These are phyloP conservation scores for Paramecium caudatum DNA, from an alignment of 73 alveolate genomes.

Conservation along the genomic window DNA sequence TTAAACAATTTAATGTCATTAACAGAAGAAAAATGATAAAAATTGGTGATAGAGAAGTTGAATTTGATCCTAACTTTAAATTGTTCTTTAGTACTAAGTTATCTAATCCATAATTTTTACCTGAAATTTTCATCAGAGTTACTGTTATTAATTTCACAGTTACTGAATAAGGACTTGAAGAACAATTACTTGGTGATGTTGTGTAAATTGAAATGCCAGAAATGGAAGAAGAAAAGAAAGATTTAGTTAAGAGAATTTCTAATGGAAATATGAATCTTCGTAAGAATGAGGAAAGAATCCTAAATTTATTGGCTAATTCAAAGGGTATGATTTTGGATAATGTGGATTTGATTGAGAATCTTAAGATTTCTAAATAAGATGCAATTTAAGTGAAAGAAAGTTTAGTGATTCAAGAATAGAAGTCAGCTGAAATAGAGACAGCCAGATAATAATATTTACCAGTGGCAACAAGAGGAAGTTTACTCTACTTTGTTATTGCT, in stretches of 20 bases:
- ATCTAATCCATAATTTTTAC: constrained; percentile 95
- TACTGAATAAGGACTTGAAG: constrained; percentile 96
- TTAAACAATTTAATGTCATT: constrained; percentile 79
- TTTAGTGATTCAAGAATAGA: constrained; percentile 88
- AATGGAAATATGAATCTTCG: constrained; percentile 89
- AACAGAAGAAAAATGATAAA: constrained; percentile 85
- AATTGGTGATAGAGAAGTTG: constrained; percentile 93
- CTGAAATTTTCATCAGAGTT: constrained; percentile 95
- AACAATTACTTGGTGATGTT: constrained; percentile 95
- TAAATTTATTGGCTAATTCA: constrained; percentile 89
- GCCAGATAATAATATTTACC: constrained; percentile 91
- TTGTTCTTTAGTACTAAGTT: constrained; percentile 91
- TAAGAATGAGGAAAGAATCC: constrained; percentile 91
- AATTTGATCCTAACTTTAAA: constrained; percentile 91
- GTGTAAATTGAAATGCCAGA: constrained; percentile 94
- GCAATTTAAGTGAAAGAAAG: constrained; percentile 88
- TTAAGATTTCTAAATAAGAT: constrained; percentile 91
- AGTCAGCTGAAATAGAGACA: constrained; percentile 91
- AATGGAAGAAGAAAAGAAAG: constrained; percentile 91
- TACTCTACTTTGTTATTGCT: constrained; percentile 96
- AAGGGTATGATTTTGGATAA: constrained; percentile 94
- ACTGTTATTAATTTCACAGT: constrained; percentile 97
- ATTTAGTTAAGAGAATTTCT: constrained; percentile 89
- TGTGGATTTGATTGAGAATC: constrained; percentile 88
- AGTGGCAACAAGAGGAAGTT: constrained; percentile 93